phyloP scores from a whole-genome alignment of 768 basidiomycete genomes.

The Leccinum aurantiacum region DNA sequence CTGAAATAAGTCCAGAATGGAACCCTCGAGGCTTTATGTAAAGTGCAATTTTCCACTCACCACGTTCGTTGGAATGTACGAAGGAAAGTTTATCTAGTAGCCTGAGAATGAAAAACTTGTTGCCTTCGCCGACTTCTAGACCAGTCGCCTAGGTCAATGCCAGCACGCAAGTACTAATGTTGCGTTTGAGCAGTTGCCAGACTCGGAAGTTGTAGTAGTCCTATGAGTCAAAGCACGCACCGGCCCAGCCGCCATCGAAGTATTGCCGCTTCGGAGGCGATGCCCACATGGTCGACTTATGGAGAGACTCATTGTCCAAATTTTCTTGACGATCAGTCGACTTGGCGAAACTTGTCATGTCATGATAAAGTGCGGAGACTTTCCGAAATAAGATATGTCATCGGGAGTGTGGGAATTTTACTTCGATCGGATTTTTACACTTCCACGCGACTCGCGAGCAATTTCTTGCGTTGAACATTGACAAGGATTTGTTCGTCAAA shows the following conservation, averaged over 20 bases:
- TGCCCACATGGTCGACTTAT: no score
- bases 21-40: background rate
- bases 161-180: background rate
- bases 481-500: background rate
- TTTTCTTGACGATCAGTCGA: background rate
- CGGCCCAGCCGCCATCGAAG: background rate
- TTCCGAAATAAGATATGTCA: slow-evolving; percentile 24
- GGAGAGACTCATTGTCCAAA: no score
- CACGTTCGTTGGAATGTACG: slow-evolving; percentile 8
- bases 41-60: slow-evolving; percentile 7
- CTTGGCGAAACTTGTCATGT: no score
- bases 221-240: background rate
- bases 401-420: slow-evolving; percentile 19
- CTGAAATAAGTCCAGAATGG: background rate
- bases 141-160: background rate
- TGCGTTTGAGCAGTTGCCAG: no score
- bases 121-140: background rate
- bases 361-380: slow-evolving; percentile 8
- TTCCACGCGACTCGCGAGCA: background rate
- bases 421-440: no score
- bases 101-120: background rate
- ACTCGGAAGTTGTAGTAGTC: background rate
- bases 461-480: background rate
- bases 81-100: background rate
- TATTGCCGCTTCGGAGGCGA: no score